Base-by-base conservation (phyloP, 2,329 filamentous ascomycete species). In the Zarea fungicola region DNA sequence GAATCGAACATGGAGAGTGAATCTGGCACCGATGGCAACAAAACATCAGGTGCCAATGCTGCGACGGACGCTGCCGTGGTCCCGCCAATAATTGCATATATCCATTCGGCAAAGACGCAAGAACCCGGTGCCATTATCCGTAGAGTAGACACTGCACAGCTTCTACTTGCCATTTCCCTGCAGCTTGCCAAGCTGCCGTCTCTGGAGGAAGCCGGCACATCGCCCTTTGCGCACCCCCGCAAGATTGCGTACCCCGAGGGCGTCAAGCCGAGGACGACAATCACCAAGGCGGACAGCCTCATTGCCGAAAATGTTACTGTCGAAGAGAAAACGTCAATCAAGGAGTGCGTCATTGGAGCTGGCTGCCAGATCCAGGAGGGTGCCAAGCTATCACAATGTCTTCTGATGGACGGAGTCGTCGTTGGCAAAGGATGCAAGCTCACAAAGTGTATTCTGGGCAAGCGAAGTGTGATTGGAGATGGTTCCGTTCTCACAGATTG, bases 331-430 rank as follows among this genome's bases (percentile, higher is more conserved):
- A 85, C 83, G 21, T 86, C 90, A n/a, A 87, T 99, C 69, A 96
- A 96, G 66, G 89, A 96, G 66, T 86, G 78, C 31, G 89, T 96
- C 25, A 81, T 99, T 34, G 93, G 93, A 3, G 82, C 88, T 5
- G 89, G 89, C 58, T 95, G 89, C 64, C 85, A 87, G 59, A 92
- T 99, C 55, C 83, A 84, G 54, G 83, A 85, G 57, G 89, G 90
- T n/a, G 89, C 87, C 25, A 87, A 91, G 56, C 70, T 99, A 37
- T 84, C 83, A n/a, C 81, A 91, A 55, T 97, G 92, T 66, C 68
- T 97, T 41, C 71, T 97, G 18, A 96, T 97, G 89, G 92, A 97
- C 52, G 89, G 89, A 4, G 91, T 88, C 1, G 83, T 88, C 7
- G 78, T 99, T 11, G 91, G 89, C 13, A 87, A 89, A 59, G 85